These are phyloP conservation scores for Metschnikowia kofuensis DNA, from an alignment of 805 yeast species.

Conservation along the genomic window DNA sequence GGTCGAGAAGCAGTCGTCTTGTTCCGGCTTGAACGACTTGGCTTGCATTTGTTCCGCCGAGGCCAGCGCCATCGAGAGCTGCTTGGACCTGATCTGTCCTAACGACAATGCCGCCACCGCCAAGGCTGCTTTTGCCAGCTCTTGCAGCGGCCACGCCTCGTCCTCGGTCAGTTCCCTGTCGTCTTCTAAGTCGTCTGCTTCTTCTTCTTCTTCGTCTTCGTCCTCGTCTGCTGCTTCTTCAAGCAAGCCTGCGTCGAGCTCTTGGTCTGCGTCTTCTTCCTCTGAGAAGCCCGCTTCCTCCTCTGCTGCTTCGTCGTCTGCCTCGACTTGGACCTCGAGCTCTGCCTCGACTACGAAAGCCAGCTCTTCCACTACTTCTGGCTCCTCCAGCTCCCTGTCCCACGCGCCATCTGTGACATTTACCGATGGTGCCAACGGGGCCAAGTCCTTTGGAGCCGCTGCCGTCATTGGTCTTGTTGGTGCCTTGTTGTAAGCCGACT, in stretches of 20 bases:
- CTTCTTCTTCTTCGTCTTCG: constrained; percentile 19
- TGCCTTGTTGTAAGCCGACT: constrained; percentile 23
- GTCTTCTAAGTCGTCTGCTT: constrained; percentile 14
- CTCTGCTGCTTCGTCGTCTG: neutral
- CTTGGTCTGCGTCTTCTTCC: constrained; percentile 7
- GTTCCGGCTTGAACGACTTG: constrained; percentile 61
- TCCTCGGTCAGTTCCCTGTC: constrained; percentile 6
- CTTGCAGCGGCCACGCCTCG: constrained; percentile 48
- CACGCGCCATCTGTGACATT: constrained; percentile 25
- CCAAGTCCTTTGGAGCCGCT: constrained; percentile 36
- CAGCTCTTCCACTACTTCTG: neutral
- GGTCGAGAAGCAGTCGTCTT: constrained; percentile 56
- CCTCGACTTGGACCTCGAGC: neutral
- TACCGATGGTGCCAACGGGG: constrained; percentile 24
- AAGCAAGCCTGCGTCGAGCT: constrained; percentile 18
- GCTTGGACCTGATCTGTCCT: constrained; percentile 72
- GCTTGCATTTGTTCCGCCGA: constrained; percentile 66
- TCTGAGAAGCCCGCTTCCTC: neutral
- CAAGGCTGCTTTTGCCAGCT: constrained; percentile 48
- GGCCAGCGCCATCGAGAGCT: constrained; percentile 49
- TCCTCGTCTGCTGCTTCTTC: constrained; percentile 12
- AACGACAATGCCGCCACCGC: constrained; percentile 58
- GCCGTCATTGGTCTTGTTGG: constrained; percentile 40
- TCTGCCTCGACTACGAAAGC: neutral
- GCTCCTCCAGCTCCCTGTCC: neutral